Conservation (phyloP, 2,329 filamentous ascomycete species). For the Epicoccum nigrum region DNA sequence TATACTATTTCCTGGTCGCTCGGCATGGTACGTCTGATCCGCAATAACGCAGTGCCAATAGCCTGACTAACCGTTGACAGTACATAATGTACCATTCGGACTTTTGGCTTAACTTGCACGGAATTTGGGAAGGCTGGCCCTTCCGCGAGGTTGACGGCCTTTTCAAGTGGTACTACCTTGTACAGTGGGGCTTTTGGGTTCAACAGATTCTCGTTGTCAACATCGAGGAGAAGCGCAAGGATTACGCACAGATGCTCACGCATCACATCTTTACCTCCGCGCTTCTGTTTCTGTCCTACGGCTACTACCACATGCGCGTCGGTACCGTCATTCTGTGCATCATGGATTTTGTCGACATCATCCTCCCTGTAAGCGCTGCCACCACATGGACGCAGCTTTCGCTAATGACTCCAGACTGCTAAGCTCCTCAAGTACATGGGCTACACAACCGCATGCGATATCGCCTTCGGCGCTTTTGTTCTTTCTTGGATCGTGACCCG, state of each 20-base stretch:
- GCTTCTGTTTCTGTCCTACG: slow-evolving; percentile 82
- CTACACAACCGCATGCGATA: slow-evolving; percentile 76
- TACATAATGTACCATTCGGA: slow-evolving; percentile 79
- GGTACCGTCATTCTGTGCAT: slow-evolving; percentile 87
- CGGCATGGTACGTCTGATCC: slow-evolving; percentile 69
- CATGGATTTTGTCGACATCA: slow-evolving; percentile 92
- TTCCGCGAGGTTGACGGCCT: slow-evolving; percentile 73
- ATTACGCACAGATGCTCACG: slow-evolving; percentile 93
- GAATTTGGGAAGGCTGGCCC: slow-evolving; percentile 87
- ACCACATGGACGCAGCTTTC: not conserved
- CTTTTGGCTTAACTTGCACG: slow-evolving; percentile 76
- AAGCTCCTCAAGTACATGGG: slow-evolving; percentile 91
- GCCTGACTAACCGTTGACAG: slow-evolving; percentile 53
- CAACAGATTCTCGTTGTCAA: slow-evolving; percentile 94
- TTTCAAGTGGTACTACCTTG: slow-evolving; percentile 88
- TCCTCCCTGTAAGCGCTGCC: slow-evolving; percentile 70
- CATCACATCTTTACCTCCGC: slow-evolving; percentile 90
- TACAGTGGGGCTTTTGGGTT: slow-evolving; percentile 90
- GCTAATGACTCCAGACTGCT: slow-evolving; percentile 66
- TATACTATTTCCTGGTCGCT: slow-evolving; percentile 80
- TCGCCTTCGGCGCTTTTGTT: slow-evolving; percentile 85
- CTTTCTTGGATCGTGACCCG: slow-evolving; percentile 82
- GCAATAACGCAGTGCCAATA: not conserved
- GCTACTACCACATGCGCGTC: slow-evolving; percentile 84
- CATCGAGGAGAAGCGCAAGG: slow-evolving; percentile 92